phyloP scores from a whole-genome alignment of 1,284 basidiomycete genomes.

The Agroathelia rolfsii region DNA sequence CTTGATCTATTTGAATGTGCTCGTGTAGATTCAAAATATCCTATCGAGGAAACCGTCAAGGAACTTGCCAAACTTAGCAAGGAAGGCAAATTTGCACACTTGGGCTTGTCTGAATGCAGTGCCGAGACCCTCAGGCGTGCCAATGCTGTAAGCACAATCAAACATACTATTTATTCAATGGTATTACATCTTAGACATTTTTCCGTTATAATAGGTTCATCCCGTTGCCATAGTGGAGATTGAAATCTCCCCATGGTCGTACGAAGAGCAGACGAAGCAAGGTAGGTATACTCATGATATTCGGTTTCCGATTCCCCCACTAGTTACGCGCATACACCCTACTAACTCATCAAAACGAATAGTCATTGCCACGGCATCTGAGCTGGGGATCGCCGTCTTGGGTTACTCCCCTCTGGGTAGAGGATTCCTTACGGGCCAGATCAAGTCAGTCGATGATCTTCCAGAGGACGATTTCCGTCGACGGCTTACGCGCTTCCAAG shows the following conservation, averaged over 20 bases:
- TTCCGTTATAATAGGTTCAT: slow-evolving; percentile 23
- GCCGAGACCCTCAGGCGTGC: slow-evolving; percentile 41
- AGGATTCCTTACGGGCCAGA: slow-evolving; percentile 47
- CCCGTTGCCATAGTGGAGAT: slow-evolving; percentile 42
- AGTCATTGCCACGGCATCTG: slow-evolving; percentile 29
- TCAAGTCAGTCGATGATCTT: slow-evolving; percentile 35
- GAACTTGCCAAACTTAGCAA: slow-evolving; percentile 23
- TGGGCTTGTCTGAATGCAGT: slow-evolving; percentile 43
- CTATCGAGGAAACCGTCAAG: slow-evolving; percentile 27
- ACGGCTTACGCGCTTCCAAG: slow-evolving; percentile 18
- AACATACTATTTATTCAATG: too few relatives aligned
- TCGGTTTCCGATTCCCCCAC: slow-evolving; percentile 14
- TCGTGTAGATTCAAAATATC: slow-evolving; percentile 26
- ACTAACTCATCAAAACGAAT: slow-evolving; percentile 8
- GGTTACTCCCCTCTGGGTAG: slow-evolving; percentile 52
- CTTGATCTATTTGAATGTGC: slow-evolving; percentile 41
- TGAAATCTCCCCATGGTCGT: slow-evolving; percentile 42
- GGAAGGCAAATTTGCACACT: slow-evolving; percentile 38
- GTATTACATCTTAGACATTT: too few relatives aligned
- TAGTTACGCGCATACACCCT: too few relatives aligned
- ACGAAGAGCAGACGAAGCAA: slow-evolving; percentile 30
- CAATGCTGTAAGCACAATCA: slow-evolving; percentile 25
- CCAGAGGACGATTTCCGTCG: slow-evolving; percentile 20
- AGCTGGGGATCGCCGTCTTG: slow-evolving; percentile 39
- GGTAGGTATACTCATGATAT: slow-evolving; percentile 16